These are phyloP conservation scores for Vicia faba DNA, from an alignment of 306 rosid genomes.

Conservation along the genomic window DNA sequence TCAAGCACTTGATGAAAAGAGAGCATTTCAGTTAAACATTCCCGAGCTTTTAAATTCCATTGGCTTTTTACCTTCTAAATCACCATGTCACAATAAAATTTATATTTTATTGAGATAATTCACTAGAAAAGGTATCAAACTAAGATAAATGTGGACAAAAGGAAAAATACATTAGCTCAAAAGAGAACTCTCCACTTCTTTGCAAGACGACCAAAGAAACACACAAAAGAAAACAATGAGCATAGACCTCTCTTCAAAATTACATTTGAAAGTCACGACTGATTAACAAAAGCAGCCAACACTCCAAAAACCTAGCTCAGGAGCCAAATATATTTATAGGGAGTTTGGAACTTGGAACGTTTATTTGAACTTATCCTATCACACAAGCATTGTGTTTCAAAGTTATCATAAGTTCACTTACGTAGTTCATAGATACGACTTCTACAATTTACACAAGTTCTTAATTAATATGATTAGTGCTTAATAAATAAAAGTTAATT, in stretches of 20 bases:
- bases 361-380: not conserved
- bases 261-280: not conserved
- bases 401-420: not conserved
- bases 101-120: no score
- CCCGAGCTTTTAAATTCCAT: not conserved
- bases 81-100: not conserved
- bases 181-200: constrained; percentile 1
- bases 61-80: not conserved
- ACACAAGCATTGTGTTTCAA: not conserved
- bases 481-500: not conserved
- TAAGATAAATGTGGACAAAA: constrained; percentile 11
- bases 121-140: not conserved
- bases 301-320: not conserved
- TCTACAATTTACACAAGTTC: not conserved
- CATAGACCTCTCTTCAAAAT: no score
- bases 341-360: not conserved
- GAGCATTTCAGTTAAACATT: not conserved
- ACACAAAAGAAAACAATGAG: constrained; percentile 10
- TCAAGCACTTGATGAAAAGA: not conserved
- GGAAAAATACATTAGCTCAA: not conserved
- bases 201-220: constrained; percentile 2
- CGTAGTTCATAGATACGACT: not conserved
- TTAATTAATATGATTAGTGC: not conserved
- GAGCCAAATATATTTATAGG: not conserved
- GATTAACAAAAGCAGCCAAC: not conserved